Conservation (phyloP, 495 filamentous ascomycete species). For the Haplographium delicatum region DNA sequence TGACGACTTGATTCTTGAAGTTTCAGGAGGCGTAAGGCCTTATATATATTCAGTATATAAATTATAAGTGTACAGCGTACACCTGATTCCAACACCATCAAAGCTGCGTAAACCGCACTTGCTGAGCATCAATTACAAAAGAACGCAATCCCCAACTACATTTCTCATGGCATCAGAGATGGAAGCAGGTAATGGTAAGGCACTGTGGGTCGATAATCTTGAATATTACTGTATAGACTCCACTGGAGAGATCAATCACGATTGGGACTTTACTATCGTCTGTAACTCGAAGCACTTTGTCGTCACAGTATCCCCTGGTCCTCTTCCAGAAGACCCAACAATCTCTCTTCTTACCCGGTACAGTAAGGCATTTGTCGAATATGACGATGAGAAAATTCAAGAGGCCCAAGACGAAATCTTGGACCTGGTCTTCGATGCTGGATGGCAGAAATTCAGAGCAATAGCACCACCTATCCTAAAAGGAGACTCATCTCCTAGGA, state of each 20-base stretch:
- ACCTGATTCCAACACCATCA: background rate
- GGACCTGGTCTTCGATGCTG: background rate
- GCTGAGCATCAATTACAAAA: background rate
- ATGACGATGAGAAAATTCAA: slow-evolving; percentile 4
- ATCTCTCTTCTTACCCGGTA: background rate
- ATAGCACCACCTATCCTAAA: background rate
- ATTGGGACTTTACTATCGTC: slow-evolving; percentile 7
- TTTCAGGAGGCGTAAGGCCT: too few relatives aligned
- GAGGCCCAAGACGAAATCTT: slow-evolving; percentile 1
- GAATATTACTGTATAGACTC: background rate
- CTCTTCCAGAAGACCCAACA: background rate
- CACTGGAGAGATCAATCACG: slow-evolving; percentile 1
- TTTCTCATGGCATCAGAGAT: background rate
- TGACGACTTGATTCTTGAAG: too few relatives aligned
- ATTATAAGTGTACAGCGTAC: too few relatives aligned
- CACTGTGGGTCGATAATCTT: slow-evolving; percentile 3
- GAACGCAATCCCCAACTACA: background rate
- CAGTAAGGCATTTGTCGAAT: background rate
- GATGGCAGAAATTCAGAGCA: background rate
- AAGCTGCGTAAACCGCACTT: background rate
- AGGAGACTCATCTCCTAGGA: too few relatives aligned
- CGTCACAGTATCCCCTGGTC: background rate
- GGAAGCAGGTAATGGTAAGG: background rate
- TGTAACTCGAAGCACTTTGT: slow-evolving; percentile 9
- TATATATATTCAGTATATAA: too few relatives aligned